These are phyloP conservation scores for Aspergillus udagawae DNA, from an alignment of 2,329 filamentous ascomycete species.

Conservation along the genomic window DNA sequence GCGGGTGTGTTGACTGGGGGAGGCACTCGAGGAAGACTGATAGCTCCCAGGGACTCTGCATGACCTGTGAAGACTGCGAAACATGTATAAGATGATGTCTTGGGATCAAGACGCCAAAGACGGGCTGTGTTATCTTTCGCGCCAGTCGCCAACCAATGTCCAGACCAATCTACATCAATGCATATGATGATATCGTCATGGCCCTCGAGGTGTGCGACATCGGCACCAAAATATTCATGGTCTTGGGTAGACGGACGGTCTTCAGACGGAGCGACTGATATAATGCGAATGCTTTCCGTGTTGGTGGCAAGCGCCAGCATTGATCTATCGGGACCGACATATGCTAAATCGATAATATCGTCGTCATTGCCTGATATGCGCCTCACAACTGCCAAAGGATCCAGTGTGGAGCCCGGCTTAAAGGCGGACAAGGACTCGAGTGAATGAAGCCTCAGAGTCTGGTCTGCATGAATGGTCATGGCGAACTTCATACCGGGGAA, in stretches of 20 bases:
- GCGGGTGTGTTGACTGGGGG: conserved; percentile 68
- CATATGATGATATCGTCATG: conserved; percentile 96
- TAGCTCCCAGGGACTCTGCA: conserved; percentile 87
- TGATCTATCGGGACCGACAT: conserved; percentile 74
- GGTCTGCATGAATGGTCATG: conserved; percentile 81
- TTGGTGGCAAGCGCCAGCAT: conserved; percentile 90
- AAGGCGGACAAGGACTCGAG: conserved; percentile 34
- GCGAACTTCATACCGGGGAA: conserved; percentile 64
- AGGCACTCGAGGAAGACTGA: conserved; percentile 69
- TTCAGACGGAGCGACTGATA: conserved; percentile 58
- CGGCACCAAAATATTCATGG: conserved; percentile 75
- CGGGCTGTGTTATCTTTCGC: conserved; percentile 95
- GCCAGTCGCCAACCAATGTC: conserved; percentile 91
- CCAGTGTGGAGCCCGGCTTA: conserved; percentile 45
- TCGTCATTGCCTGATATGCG: conserved; percentile 95
- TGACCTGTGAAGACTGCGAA: conserved; percentile 83
- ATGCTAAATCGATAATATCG: conserved; percentile 92
- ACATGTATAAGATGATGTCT: conserved; percentile 70
- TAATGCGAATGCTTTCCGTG: conserved; percentile 83
- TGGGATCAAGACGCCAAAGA: conserved; percentile 80
- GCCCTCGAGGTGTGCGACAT: conserved; percentile 79
- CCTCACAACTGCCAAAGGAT: conserved; percentile 60
- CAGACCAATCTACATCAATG: conserved; percentile 92
- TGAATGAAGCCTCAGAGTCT: conserved; percentile 76
- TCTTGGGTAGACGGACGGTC: conserved; percentile 29